Evolutionary conservation across 2,329 filamentous ascomycete genomes (phyloP).

Genomic region (Aspergillus tamarii): DNA sequence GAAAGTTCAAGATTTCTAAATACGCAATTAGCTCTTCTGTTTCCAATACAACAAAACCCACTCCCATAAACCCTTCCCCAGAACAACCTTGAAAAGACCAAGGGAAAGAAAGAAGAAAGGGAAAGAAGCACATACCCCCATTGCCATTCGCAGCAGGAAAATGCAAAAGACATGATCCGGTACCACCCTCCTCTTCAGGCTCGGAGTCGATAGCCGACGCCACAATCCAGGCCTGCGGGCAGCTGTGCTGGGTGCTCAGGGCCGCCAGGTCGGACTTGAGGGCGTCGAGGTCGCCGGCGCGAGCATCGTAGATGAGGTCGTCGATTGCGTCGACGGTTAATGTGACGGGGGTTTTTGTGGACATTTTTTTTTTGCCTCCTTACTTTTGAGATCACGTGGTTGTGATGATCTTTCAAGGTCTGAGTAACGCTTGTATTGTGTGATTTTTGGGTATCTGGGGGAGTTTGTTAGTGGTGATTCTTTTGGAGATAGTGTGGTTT

Average conservation of each 20-base stretch:
- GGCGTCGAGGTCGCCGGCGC: slow-evolving; percentile 74
- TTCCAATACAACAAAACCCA: neutral
- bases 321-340: slow-evolving; percentile 82
- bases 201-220: slow-evolving; percentile 71
- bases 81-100: too few relatives aligned
- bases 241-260: slow-evolving; percentile 65
- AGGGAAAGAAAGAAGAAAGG: too few relatives aligned
- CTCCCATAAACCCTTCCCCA: too few relatives aligned
- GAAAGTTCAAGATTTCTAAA: slow-evolving; percentile 51
- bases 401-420: neutral
- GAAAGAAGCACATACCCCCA: slow-evolving; percentile 58
- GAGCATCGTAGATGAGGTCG: slow-evolving; percentile 86
- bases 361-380: slow-evolving; percentile 21
- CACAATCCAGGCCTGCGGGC: slow-evolving; percentile 66
- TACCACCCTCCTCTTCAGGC: slow-evolving; percentile 69
- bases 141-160: slow-evolving; percentile 94
- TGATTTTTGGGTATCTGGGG: neutral
- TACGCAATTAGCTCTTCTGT: neutral
- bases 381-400: neutral
- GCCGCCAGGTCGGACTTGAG: slow-evolving; percentile 63
- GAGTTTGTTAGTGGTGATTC: neutral
- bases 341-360: slow-evolving; percentile 28
- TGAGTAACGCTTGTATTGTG: neutral
- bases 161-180: slow-evolving; percentile 64
- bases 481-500: neutral